Evolutionary conservation across 176 grass and related monocot species (phyloP), one percentile per base, ranked within the genome.

Genomic region (Cocos nucifera): DNA sequence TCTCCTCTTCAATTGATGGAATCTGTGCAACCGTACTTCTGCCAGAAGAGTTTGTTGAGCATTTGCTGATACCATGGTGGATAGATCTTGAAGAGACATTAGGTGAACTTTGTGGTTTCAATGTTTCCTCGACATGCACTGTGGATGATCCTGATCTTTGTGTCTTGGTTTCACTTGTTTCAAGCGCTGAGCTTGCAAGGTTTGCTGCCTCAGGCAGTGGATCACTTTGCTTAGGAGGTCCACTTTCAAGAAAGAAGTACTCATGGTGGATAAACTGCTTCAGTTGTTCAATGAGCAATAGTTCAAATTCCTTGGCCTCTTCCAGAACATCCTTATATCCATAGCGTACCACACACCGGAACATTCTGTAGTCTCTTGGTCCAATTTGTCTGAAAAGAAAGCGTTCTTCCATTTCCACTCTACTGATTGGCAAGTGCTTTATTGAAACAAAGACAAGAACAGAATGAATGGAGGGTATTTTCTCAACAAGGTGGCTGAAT

Each of bases 371-470:
- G 17, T 29, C 16, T 0, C 2, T 32, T 0, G 69, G 59, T 20
- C 39, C 78, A 0, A 83, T 57, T 53, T 82, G 85, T 15, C 78
- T 65, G 67, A 95, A 95, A 6, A 95, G 71, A 79, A 89, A 95
- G 0, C 85, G 22, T 67, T 95, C 89, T 0, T 67, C 19, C 1
- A 61, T 19, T 57, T 73, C 80, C 0, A 89, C 81, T 54, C 74
- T 78, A 50, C 85, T 82, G 5, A 89, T 77, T 10, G 89, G 85
- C 12, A 89, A 67, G 68, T 80, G 75, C 62, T 89, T 95, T 5
- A 95, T 70, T 20, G 89, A 95, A 19, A 95, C 85, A 77, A 88
- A 77, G 14, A 95, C 72, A 0, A 89, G 51, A 0, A 89, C 75
- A 8, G 89, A 71, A 76, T 95, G 85, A 49, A 95, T 20, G 63